Percentiles rank a stretch among this genome's conserved stretches.
Conservation (phyloP, 257 asterid species). For the Verbascum thapsus region DNA sequence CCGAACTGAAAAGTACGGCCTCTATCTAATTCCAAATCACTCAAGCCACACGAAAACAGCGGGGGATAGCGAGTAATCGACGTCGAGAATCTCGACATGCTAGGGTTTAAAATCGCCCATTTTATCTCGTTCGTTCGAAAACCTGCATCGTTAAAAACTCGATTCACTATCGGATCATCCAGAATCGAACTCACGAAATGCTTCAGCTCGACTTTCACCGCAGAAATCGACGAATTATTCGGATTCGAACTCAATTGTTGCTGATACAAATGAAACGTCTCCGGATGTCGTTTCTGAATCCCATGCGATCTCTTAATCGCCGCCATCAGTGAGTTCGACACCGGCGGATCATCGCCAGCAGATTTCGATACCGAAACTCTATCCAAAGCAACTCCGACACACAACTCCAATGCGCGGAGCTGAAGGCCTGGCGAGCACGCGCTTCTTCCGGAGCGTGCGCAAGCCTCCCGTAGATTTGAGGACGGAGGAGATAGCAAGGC, state of each 20-base stretch:
- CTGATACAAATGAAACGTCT: conserved; percentile 82
- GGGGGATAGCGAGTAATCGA: conserved; percentile 57
- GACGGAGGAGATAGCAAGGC: conserved; percentile 69
- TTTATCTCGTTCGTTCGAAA: conserved; percentile 78
- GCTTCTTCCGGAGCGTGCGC: conserved; percentile 73
- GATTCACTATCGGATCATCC: conserved; percentile 92
- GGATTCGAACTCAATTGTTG: conserved; percentile 50
- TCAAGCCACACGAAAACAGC: conserved; percentile 44
- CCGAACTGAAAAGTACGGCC: too few species aligned
- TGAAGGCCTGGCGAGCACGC: conserved; percentile 78
- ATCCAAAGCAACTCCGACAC: conserved; percentile 76
- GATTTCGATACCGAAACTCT: conserved; percentile 60
- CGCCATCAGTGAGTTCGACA: conserved; percentile 92
- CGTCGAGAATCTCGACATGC: conserved; percentile 47
- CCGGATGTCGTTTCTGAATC: conserved; percentile 92
- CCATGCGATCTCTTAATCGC: conserved; percentile 96
- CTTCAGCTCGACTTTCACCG: conserved; percentile 81
- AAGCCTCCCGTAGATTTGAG: conserved; percentile 76
- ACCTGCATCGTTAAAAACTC: conserved; percentile 94
- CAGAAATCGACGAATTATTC: conserved; percentile 49
- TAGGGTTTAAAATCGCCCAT: conserved; percentile 70
- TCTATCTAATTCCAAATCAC: conserved; percentile 49
- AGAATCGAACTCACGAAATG: conserved; percentile 74
- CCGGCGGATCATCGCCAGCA: conserved; percentile 63
- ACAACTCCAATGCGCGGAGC: conserved; percentile 78